Evolutionary conservation across 805 yeast genomes (phyloP), one percentile per base, ranked within the genome.

Genomic region (Cyberlindnera samutprakarnensis): DNA sequence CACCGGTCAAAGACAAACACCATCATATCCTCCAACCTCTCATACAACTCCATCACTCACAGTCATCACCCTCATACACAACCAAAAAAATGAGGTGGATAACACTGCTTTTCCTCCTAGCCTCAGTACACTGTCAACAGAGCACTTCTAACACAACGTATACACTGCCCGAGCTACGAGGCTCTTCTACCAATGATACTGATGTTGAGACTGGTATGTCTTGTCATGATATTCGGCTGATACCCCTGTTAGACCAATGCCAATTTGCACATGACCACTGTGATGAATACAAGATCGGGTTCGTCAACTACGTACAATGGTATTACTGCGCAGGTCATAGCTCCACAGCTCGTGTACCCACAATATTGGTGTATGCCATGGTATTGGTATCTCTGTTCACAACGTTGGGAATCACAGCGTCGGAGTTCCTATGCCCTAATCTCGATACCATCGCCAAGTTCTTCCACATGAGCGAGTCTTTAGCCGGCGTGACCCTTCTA

Each of bases 401-500:
- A 14, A 61, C 78, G 0, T 62, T 90, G 33, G 96, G 95, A 0
- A 56, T 80, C 13, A 74, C 94, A 2, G 94, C 96, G 1, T 78
- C 90, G 4, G 92, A 84, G 52, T 84, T 70, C 48, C 54, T 90
- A 34, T 79, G 94, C 25, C 95, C 95, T 1, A 86, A 85, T 40
- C 57, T 88, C 25, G 73, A 78, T 30, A 68, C 76, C 14, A 68
- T 90, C 14, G 76, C 96, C 3, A 66, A 66, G 20, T 51, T 71
- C 14, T 59, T 85, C 20, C 68, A 74, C 11, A 57, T 90, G 42
- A 73, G 88, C 23, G 95, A 88, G 44, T 76, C 79, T 40, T 57
- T 88, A 17, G 77, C 94, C 5, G 97, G 97, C 0, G 73, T 90
- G 42, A 90, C 97, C 0, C 60, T 90, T 22, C 61, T 92, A 36